Percentiles rank a stretch among this genome's conserved stretches.
These are phyloP conservation scores for Penicillium palitans DNA, from an alignment of 2,329 filamentous ascomycete genomes.

Conservation along the genomic window DNA sequence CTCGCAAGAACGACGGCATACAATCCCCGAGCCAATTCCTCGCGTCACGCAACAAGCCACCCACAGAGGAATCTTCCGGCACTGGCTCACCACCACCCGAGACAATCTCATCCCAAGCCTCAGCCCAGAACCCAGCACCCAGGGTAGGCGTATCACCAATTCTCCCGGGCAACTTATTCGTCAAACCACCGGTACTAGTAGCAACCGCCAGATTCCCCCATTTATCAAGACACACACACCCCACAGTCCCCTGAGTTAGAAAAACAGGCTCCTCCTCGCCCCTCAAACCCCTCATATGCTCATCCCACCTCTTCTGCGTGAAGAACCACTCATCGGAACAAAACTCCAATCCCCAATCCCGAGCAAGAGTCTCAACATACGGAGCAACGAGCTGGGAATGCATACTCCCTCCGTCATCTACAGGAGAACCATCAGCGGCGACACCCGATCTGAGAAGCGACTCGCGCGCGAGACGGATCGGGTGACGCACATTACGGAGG, in stretches of 20 bases:
- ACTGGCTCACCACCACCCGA: background rate
- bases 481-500: conserved; percentile 72
- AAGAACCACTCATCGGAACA: conserved; percentile 74
- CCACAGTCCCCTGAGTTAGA: conserved; percentile 81
- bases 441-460: conserved; percentile 58
- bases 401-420: conserved; percentile 37
- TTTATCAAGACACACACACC: conserved; percentile 77
- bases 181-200: conserved; percentile 72
- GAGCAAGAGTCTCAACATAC: conserved; percentile 68
- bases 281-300: conserved; percentile 65
- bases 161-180: conserved; percentile 82
- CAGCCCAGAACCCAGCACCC: conserved; percentile 87
- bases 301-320: conserved; percentile 75
- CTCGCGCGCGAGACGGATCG: conserved; percentile 70
- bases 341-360: conserved; percentile 62
- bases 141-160: conserved; percentile 84
- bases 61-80: background rate
- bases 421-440: conserved; percentile 61
- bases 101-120: conserved; percentile 63
- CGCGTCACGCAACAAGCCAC: conserved; percentile 2
- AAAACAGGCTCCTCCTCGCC: conserved; percentile 27
- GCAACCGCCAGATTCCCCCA: conserved; percentile 70
- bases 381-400: conserved; percentile 70
- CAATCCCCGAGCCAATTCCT: conserved; percentile 20
- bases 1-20: conserved; percentile 9